Evolutionary conservation across 2,329 filamentous ascomycete species (phyloP).

Genomic region (Microdochium paspali): DNA sequence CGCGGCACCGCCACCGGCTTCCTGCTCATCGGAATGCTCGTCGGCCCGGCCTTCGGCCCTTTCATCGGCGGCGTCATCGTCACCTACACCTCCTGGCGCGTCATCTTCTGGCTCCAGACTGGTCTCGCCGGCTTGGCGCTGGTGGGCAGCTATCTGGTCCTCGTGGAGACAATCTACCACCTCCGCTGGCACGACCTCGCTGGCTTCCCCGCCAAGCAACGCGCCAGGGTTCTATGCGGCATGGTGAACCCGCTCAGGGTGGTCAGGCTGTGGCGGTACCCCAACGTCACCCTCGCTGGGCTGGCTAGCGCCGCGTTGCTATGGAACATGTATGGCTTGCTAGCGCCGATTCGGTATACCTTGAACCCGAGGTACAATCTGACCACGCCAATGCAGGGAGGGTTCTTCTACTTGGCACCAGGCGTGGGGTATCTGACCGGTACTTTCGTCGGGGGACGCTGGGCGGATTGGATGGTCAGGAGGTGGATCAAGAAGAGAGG

Average conservation of each 20-base stretch:
- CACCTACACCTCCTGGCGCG: constrained; percentile 62
- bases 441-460: constrained; percentile 51
- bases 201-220: constrained; percentile 38
- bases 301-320: constrained; percentile 54
- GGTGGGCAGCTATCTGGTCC: constrained; percentile 51
- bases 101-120: constrained; percentile 70
- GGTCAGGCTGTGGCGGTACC: constrained; percentile 54
- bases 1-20: constrained; percentile 65
- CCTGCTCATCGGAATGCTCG: constrained; percentile 62
- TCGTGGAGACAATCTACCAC: constrained; percentile 65
- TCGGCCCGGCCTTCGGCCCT: constrained; percentile 61
- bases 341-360: constrained; percentile 55
- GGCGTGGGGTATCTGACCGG: constrained; percentile 56
- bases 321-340: constrained; percentile 60
- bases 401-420: constrained; percentile 61
- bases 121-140: constrained; percentile 53
- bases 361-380: constrained; percentile 62
- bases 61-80: constrained; percentile 71
- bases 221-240: constrained; percentile 43
- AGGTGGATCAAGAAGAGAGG: constrained; percentile 25
- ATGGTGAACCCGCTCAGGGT: constrained; percentile 61
- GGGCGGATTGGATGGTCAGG: constrained; percentile 29
- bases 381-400: constrained; percentile 49
- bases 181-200: constrained; percentile 52
- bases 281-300: constrained; percentile 53